phyloP scores from a whole-genome alignment of 768 basidiomycete genomes.

The Exidia glandulosa region DNA sequence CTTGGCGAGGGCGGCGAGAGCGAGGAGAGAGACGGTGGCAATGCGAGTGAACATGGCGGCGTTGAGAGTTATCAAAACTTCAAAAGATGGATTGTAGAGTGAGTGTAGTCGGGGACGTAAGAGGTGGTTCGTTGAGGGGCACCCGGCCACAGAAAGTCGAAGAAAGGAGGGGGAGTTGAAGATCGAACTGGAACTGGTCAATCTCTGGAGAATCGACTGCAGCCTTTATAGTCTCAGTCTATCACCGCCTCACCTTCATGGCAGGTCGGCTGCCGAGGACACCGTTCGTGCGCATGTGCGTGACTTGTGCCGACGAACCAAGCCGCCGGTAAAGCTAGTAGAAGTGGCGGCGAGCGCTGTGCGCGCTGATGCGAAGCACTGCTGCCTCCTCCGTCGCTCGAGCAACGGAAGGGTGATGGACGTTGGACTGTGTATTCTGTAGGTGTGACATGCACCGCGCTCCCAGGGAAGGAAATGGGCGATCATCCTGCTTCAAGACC shows the following conservation, averaged over 20 bases:
- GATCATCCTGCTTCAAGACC: too few species aligned
- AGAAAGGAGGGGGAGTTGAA: background rate
- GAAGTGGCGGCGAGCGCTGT: background rate
- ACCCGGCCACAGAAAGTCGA: background rate
- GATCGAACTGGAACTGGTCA: background rate
- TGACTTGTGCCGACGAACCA: too few species aligned
- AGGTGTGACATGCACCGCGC: too few species aligned
- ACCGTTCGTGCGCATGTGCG: background rate
- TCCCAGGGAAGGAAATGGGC: too few species aligned
- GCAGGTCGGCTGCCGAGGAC: background rate
- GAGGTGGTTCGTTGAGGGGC: background rate
- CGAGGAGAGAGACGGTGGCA: background rate
- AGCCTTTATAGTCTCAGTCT: background rate
- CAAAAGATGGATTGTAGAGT: background rate
- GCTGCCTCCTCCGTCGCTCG: background rate
- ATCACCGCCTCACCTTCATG: background rate
- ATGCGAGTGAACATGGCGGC: background rate
- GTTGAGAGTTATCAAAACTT: background rate
- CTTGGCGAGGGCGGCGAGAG: background rate
- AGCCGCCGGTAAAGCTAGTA: too few species aligned
- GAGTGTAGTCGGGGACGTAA: background rate
- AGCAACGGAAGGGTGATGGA: background rate
- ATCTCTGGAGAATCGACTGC: background rate
- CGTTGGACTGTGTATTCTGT: background rate
- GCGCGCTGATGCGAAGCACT: background rate